Conservation (phyloP, 768 basidiomycete genomes). For the Termitomyces heimii region DNA sequence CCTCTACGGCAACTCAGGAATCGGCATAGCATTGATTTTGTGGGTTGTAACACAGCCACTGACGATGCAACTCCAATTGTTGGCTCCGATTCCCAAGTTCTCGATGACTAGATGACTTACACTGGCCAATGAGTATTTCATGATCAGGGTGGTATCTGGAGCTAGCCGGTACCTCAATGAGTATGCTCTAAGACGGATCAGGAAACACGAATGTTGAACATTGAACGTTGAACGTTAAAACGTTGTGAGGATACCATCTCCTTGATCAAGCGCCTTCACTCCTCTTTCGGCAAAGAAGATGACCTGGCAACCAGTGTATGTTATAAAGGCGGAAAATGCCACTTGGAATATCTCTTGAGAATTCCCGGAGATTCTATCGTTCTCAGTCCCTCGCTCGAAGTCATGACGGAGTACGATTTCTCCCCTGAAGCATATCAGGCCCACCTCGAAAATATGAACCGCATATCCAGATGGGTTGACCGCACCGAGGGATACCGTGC, state of each 20-base stretch:
- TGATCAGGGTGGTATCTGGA: too few relatives aligned
- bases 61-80: too few relatives aligned
- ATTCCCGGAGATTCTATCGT: not conserved
- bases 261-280: not conserved
- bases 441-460: slow-evolving; percentile 15
- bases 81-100: too few relatives aligned
- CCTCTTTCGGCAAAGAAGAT: slow-evolving; percentile 8
- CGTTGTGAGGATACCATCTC: slow-evolving; percentile 2
- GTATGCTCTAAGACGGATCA: too few relatives aligned
- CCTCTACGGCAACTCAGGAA: too few relatives aligned
- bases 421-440: slow-evolving; percentile 17
- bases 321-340: slow-evolving; percentile 1
- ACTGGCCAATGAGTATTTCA: too few relatives aligned
- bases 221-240: too few relatives aligned
- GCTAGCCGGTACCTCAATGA: too few relatives aligned
- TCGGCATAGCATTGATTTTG: too few relatives aligned
- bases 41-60: too few relatives aligned
- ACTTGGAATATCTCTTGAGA: not conserved
- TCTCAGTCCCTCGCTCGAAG: not conserved
- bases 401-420: slow-evolving; percentile 21
- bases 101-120: too few relatives aligned
- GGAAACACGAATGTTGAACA: not conserved
- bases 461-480: slow-evolving; percentile 16
- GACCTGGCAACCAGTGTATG: slow-evolving; percentile 6
- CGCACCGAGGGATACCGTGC: slow-evolving; percentile 13